These are phyloP conservation scores for Fusarium sp. DNA, from an alignment of 2,329 filamentous ascomycete genomes.

Conservation along the genomic window DNA sequence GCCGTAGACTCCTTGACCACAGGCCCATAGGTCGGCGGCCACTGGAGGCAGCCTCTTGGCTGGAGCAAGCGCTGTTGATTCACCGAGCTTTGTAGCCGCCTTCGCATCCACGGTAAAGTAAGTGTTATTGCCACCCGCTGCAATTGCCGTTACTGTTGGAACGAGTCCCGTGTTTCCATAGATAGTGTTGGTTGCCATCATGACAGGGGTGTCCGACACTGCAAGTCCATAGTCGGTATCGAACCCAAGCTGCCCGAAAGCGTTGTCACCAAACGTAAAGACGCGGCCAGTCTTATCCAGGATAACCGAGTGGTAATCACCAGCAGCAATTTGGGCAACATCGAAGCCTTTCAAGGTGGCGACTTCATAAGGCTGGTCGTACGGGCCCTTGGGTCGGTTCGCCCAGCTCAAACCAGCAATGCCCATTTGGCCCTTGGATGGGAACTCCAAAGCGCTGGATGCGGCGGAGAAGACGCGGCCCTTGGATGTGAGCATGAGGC, in stretches of 20 bases:
- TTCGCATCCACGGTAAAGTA: conserved; percentile 90
- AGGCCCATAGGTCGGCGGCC: conserved; percentile 82
- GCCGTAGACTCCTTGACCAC: conserved; percentile 88
- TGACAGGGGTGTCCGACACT: conserved; percentile 78
- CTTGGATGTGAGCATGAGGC: conserved; percentile 84
- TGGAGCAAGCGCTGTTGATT: conserved; percentile 46
- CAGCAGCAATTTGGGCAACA: conserved; percentile 82
- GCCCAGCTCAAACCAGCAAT: conserved; percentile 86
- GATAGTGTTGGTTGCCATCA: conserved; percentile 79
- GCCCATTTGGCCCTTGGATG: conserved; percentile 88
- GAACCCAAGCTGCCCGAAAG: conserved; percentile 91
- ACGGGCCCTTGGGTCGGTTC: conserved; percentile 82
- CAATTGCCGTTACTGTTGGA: conserved; percentile 81
- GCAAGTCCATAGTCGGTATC: conserved; percentile 75
- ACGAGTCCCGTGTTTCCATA: conserved; percentile 77
- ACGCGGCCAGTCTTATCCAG: conserved; percentile 83
- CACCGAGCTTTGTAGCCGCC: conserved; percentile 54
- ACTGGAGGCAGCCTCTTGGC: conserved; percentile 53
- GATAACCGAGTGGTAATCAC: conserved; percentile 88
- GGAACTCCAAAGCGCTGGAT: conserved; percentile 83
- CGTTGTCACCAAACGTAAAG: conserved; percentile 94
- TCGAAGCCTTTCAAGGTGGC: conserved; percentile 78
- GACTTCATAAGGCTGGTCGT: conserved; percentile 88
- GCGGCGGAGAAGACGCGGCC: conserved; percentile 94
- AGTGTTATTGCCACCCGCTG: conserved; percentile 88